Evolutionary conservation across 805 yeast genomes (phyloP), one percentile per base, ranked within the genome.

Genomic region (Schizosaccharomyces octosporus): DNA sequence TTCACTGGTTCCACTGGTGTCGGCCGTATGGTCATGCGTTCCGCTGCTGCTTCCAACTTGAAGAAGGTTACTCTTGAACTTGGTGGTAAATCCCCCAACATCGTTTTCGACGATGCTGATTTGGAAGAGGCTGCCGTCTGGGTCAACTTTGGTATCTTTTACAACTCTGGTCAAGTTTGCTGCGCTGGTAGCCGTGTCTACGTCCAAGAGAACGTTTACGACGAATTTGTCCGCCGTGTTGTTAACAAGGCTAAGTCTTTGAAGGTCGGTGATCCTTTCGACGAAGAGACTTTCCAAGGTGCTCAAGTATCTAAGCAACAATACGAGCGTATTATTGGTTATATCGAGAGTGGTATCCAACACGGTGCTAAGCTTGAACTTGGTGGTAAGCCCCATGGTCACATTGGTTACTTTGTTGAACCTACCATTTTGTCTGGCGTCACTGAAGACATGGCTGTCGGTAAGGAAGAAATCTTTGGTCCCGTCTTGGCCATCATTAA

Each of bases 1-100:
- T 89, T 89, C 75, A 89, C 97, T 62, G 97, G 97, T 66, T 88
- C 96, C 48, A 89, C 96, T 62, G 87, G 84, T 59, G 83, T 87
- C 64, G 97, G 97, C 70, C 84, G 85, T 72, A 74, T 74, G 67
- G 85, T 89, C 70, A 83, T 86, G 84, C 80, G 79, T 73, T 77
- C 79, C 64, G 89, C 95, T 64, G 87, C 95, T 65, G 81, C 80
- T 64, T 79, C 86, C 59, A 82, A 82, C 73, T 78, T 89, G 73
- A 89, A 89, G 79, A 87, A 85, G 73, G 87, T 88, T 65, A 89
- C 97, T 55, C 79, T 89, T 71, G 97, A 89, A 76, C 81, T 88
- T 68, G 97, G 97, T 70, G 97, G 97, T 71, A 89, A 89, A 76
- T 88, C 96, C 42, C 95, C 97, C 69, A 82, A 85, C 73, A 81